These are phyloP conservation scores for Fusarium haematococcum DNA, from an alignment of 2,329 filamentous ascomycete species.

Conservation along the genomic window DNA sequence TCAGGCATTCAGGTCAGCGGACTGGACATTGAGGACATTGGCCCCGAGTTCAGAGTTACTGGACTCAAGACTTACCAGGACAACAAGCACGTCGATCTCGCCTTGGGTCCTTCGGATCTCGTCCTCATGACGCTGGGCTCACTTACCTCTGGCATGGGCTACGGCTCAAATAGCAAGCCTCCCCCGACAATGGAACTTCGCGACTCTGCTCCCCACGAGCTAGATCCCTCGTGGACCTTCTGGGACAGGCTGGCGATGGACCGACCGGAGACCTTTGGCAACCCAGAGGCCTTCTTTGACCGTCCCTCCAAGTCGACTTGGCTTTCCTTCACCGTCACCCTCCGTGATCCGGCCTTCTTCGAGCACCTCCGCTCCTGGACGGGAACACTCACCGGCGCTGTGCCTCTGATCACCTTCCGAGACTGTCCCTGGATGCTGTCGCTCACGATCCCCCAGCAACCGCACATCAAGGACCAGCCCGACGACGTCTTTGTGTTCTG, in stretches of 20 bases:
- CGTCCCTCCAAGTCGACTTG: conserved; percentile 44
- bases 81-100: conserved; percentile 20
- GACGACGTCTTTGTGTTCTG: conserved; percentile 41
- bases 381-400: conserved; percentile 35
- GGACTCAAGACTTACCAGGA: conserved; percentile 37
- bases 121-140: conserved; percentile 42
- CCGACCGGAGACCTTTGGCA: conserved; percentile 38
- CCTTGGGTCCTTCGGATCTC: conserved; percentile 23
- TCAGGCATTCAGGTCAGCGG: conserved; percentile 42
- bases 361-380: conserved; percentile 40
- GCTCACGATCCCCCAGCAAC: conserved; percentile 39
- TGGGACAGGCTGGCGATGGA: conserved; percentile 41
- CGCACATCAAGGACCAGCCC: conserved; percentile 40
- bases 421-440: conserved; percentile 45
- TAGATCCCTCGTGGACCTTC: conserved; percentile 41
- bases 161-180: conserved; percentile 37
- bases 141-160: conserved; percentile 43
- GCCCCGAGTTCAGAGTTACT: conserved; percentile 32
- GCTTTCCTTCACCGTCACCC: conserved; percentile 42
- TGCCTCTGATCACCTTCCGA: conserved; percentile 42
- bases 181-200: conserved; percentile 43
- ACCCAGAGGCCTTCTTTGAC: conserved; percentile 44
- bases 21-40: conserved; percentile 38
- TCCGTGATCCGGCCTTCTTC: conserved; percentile 38
- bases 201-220: conserved; percentile 42